Percentiles rank a stretch among this genome's conserved stretches.
Evolutionary conservation across 2,329 filamentous ascomycete genomes (phyloP).

Genomic region (Aspergillus ibericus): DNA sequence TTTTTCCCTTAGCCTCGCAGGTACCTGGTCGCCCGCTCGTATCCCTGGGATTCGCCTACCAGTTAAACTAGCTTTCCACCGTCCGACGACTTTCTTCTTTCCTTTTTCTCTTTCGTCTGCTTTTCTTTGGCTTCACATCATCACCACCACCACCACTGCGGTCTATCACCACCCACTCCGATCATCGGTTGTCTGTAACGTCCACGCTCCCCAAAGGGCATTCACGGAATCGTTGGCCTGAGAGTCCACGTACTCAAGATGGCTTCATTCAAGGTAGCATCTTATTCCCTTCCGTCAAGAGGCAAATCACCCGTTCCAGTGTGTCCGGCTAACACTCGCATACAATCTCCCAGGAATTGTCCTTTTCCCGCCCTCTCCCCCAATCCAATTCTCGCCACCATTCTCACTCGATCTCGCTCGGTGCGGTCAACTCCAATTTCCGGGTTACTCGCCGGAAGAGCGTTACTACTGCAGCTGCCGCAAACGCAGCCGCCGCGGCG

Average conservation of each 20-base stretch:
- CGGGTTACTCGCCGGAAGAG: conserved; percentile 92
- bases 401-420: conserved; percentile 77
- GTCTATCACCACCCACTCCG: neutral
- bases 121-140: neutral
- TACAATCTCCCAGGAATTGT: conserved; percentile 34
- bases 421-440: conserved; percentile 75
- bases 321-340: conserved; percentile 23
- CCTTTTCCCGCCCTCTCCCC: conserved; percentile 66
- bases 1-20: conserved; percentile 12
- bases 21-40: conserved; percentile 13
- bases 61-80: conserved; percentile 7
- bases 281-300: conserved; percentile 4
- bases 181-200: conserved; percentile 10
- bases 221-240: conserved; percentile 31
- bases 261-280: conserved; percentile 44
- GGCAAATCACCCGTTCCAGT: neutral
- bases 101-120: neutral
- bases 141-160: neutral
- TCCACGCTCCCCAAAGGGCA: conserved; percentile 18
- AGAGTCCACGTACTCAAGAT: conserved; percentile 33
- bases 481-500: conserved; percentile 67
- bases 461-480: conserved; percentile 71
- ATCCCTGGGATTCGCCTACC: conserved; percentile 8
- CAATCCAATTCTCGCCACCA: conserved; percentile 72
- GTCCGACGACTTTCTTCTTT: neutral